These are phyloP conservation scores for Paspalum notatum DNA, from an alignment of 176 grass and related monocot species.

Conservation along the genomic window DNA sequence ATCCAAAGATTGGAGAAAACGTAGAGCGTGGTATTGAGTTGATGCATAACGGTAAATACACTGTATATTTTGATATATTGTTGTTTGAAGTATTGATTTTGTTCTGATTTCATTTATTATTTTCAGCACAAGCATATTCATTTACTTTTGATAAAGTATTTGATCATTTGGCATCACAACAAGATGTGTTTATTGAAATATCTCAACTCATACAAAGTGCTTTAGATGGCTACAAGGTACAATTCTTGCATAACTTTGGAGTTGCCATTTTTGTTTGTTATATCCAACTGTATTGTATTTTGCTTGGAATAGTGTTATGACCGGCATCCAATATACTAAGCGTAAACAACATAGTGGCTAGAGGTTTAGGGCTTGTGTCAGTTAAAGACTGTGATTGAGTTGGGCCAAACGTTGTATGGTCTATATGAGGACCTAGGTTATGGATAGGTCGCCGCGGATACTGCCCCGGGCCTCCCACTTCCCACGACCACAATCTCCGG, in stretches of 20 bases:
- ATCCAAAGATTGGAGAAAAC: slow-evolving; percentile 66
- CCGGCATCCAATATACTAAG: too few relatives aligned
- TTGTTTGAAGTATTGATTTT: background rate
- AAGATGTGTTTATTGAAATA: slow-evolving; percentile 86
- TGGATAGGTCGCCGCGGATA: too few relatives aligned
- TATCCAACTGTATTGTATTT: too few relatives aligned
- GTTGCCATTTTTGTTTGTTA: too few relatives aligned
- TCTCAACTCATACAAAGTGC: slow-evolving; percentile 91
- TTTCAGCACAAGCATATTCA: slow-evolving; percentile 67
- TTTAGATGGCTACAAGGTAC: slow-evolving; percentile 91
- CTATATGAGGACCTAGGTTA: too few relatives aligned
- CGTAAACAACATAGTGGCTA: too few relatives aligned
- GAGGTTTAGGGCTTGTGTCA: too few relatives aligned
- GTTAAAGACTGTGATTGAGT: too few relatives aligned
- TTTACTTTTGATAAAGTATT: slow-evolving; percentile 77
- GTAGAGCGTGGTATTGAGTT: slow-evolving; percentile 69
- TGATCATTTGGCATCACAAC: slow-evolving; percentile 52
- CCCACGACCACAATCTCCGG: too few relatives aligned
- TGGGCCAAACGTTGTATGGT: too few relatives aligned
- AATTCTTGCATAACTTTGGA: background rate
- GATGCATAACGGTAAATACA: slow-evolving; percentile 51
- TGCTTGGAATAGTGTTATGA: too few relatives aligned
- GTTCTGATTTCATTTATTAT: background rate
- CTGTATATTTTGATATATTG: background rate
- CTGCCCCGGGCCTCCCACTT: too few relatives aligned